phyloP scores from a whole-genome alignment of 2,329 filamentous ascomycete species.

The Fusarium stilboides region DNA sequence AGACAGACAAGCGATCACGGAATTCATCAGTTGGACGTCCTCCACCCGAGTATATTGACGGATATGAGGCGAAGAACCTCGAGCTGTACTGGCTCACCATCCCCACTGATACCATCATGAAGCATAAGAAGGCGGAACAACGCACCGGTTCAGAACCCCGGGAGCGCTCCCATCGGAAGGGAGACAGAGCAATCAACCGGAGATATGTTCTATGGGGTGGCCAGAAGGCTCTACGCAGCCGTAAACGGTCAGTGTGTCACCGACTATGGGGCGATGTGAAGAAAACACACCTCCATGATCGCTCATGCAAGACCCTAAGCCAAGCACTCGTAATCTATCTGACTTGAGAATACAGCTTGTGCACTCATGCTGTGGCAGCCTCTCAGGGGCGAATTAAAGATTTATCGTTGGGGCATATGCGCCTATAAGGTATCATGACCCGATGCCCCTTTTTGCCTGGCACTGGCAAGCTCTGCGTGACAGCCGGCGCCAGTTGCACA shows the following conservation, averaged over 20 bases:
- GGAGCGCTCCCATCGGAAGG: slow-evolving; percentile 9
- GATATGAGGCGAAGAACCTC: not conserved
- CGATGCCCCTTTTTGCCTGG: slow-evolving; percentile 23
- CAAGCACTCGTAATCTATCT: slow-evolving; percentile 29
- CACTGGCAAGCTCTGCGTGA: slow-evolving; percentile 40
- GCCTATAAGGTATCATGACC: slow-evolving; percentile 33
- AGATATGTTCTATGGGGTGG: slow-evolving; percentile 11
- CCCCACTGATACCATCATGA: not conserved
- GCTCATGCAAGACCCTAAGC: not conserved
- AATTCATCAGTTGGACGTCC: slow-evolving; percentile 1
- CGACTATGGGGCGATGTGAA: slow-evolving; percentile 2
- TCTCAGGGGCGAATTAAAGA: slow-evolving; percentile 14
- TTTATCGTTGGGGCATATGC: not conserved
- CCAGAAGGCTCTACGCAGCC: slow-evolving; percentile 16
- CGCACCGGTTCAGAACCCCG: slow-evolving; percentile 5
- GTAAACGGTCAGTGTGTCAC: slow-evolving; percentile 22
- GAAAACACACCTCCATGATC: slow-evolving; percentile 5
- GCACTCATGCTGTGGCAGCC: slow-evolving; percentile 41
- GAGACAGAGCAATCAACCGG: slow-evolving; percentile 10
- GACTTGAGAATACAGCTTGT: slow-evolving; percentile 34
- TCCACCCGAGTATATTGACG: slow-evolving; percentile 2
- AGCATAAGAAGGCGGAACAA: slow-evolving; percentile 17
- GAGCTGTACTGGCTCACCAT: not conserved
- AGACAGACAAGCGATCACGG: slow-evolving; percentile 30
- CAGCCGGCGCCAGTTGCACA: slow-evolving; percentile 43